These are phyloP conservation scores for Phyllosticta ampelicida DNA, from an alignment of 2,329 filamentous ascomycete genomes.

Conservation along the genomic window DNA sequence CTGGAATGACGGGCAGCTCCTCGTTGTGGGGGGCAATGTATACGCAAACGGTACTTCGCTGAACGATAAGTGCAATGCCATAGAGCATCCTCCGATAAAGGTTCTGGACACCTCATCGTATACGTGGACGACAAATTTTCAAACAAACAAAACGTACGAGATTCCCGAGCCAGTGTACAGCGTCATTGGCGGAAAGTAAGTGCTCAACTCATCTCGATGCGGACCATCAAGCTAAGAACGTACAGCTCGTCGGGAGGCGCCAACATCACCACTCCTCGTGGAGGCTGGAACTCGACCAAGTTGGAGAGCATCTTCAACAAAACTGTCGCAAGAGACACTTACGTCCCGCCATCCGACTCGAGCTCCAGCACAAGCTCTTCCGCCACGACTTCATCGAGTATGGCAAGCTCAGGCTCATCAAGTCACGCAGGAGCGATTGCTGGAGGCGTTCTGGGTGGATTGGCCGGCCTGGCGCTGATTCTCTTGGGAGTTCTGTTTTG, in stretches of 20 bases:
- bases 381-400: background rate
- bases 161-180: background rate
- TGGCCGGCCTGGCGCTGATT: background rate
- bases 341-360: background rate
- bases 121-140: slow-evolving; percentile 1
- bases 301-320: background rate
- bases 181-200: slow-evolving; percentile 5
- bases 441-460: background rate
- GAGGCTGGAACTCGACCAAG: background rate
- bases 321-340: background rate
- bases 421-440: background rate
- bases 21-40: background rate
- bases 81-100: background rate
- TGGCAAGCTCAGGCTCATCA: background rate
- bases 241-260: background rate
- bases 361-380: background rate
- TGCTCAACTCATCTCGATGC: background rate
- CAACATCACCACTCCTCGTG: background rate
- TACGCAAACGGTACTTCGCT: background rate
- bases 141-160: background rate
- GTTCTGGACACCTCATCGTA: slow-evolving; percentile 3
- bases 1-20: slow-evolving; percentile 5
- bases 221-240: background rate
- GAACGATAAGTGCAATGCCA: slow-evolving; percentile 2
- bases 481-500: background rate